Evolutionary conservation across 2,329 filamentous ascomycete genomes (phyloP), one percentile per base, ranked within the genome.

Genomic region (Zymoseptoria crescenta): DNA sequence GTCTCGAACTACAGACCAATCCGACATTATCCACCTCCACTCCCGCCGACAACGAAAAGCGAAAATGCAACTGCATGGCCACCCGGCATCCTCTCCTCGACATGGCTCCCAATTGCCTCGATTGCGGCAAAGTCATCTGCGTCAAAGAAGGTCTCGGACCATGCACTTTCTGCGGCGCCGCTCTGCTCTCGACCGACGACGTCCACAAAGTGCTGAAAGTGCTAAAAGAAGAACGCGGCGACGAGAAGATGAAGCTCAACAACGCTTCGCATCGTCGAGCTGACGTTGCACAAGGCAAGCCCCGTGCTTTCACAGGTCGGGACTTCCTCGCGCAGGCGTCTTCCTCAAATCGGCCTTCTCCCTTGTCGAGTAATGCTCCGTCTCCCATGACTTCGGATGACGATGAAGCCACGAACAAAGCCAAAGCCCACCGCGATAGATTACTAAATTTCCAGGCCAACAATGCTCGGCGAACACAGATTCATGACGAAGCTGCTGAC

Each of bases 71-170:
- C 67, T 99, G 94, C 73, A 91, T 95, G 69, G 94, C 89, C 0
- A 86, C 88, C 0, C 84, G 89, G 1, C 94, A 99, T 73, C 89
- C 93, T 0, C 82, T 97, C 2, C 87, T 96, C 51, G 84, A 84
- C n/a, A 91, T 93, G 0, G 91, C 92, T 0, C 94, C 94, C 0
- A 99, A 97, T 72, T 99, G 94, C 71, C 77, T 95, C 16, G 87
- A 83, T 51, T 99, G 94, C 68, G 94, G 94, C 60, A 97, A 97
- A 73, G 91, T 99, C 10, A 87, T 97, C 57, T 99, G 94, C 72
- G 85, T 96, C 24, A 92, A 94, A 69, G 92, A 99, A 74, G 94
- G 94, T 0, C 80, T 97, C 0, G 93, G 93, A 0, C 93, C 93
- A 0, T 99, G 94, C 73, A 96, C 93, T 0, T 96, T 89, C 70